phyloP scores from a whole-genome alignment of 1,284 basidiomycete genomes.

The Schizophyllum commune region DNA sequence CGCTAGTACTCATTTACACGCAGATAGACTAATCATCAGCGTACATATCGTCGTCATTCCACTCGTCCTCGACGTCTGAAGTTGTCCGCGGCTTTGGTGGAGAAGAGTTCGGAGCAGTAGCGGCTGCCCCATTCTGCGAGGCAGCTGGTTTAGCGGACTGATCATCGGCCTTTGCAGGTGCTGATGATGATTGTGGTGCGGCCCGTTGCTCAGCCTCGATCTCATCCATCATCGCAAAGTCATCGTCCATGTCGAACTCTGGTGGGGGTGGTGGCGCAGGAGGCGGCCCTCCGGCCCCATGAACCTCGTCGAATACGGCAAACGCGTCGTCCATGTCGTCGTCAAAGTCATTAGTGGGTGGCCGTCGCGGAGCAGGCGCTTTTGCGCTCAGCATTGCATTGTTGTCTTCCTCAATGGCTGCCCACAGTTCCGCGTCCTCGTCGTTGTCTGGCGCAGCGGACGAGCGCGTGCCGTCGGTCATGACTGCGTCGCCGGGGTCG shows the following conservation, averaged over 20 bases:
- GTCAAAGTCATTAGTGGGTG: background rate
- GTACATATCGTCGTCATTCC: background rate
- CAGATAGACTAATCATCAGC: background rate
- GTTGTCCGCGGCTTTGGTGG: background rate
- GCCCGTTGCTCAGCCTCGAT: background rate
- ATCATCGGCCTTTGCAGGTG: too few species aligned
- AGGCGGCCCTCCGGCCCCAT: too few species aligned
- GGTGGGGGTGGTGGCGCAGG: background rate
- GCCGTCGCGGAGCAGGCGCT: background rate
- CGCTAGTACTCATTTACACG: too few species aligned
- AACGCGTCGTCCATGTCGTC: background rate
- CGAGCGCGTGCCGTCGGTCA: background rate
- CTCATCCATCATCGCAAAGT: background rate
- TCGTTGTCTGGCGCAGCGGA: background rate
- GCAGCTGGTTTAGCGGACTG: too few species aligned
- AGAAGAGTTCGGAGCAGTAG: background rate
- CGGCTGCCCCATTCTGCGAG: too few species aligned
- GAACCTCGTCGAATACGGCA: background rate
- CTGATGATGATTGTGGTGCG: too few species aligned
- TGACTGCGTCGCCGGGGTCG: background rate
- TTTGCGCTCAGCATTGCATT: background rate
- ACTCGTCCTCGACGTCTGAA: background rate
- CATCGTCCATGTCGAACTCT: background rate
- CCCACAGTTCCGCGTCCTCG: background rate
- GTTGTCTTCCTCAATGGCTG: background rate